Evolutionary conservation across 2,329 filamentous ascomycete genomes (phyloP), one percentile per base, ranked within the genome.

Genomic region (Scytalidium sp.): DNA sequence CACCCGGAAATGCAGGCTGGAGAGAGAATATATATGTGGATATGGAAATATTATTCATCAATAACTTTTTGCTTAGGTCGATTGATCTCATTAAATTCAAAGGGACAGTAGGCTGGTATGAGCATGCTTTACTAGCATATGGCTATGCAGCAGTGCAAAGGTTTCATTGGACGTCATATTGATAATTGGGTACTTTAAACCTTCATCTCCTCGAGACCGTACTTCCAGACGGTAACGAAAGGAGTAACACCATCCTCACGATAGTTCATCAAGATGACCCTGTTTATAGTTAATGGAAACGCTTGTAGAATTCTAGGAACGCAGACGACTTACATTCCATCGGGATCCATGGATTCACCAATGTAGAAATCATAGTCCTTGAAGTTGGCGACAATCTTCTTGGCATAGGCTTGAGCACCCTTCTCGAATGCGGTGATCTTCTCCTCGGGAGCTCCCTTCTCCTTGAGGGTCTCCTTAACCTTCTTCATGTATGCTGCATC

Each of bases 321-420:
- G 45, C 17, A 23, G 20, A 52, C 27, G 49, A 81, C 88, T 67
- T 78, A 94, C 94, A 97, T 96, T 78, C 87, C 92, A 67, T 96
- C 89, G 64, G 88, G 85, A 75, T 95, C 83, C 90, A 96, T 95
- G 64, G 84, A 87, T 80, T 94, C 86, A 76, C 93, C 92, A 64
- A 88, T 90, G 75, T 88, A 88, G 75, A 97, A 93, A 73, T 97
- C 93, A 72, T 87, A 96, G 79, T 97, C 90, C 79, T 96, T 92
- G 81, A 96, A 96, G 77, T 90, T 93, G 70, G 68, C 75, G 52
- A 87, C 76, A 60, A 96, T 79, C 68, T 82, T 83, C 79, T 96
- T 96, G 73, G 89, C 86, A 69, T 83, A 95, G 49, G 60, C 73
- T 57, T 75, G 69, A 52, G 91, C 92, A 63, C 84, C 85, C 60